A percentile compares a stretch with the other conserved stretches of the same genome.
phyloP scores from a whole-genome alignment of 2,329 filamentous ascomycete species.

The Arthroderma sp. region DNA sequence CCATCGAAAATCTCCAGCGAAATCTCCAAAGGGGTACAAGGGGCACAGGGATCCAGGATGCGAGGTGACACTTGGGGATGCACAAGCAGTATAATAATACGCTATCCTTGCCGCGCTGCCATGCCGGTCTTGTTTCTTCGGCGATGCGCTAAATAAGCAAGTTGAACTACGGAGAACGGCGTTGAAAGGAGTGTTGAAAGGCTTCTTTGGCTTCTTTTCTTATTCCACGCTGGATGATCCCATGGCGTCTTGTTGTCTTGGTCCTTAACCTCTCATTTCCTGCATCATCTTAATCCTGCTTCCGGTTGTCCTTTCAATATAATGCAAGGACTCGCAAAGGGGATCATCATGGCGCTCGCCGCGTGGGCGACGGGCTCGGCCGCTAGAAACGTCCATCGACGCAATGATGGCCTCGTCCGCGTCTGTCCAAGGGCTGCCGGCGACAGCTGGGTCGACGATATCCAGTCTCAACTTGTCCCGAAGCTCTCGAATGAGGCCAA shows the following conservation, averaged over 20 bases:
- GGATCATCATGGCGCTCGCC: conserved; percentile 18
- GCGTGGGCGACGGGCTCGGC: conserved; percentile 18
- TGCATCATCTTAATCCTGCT: not conserved
- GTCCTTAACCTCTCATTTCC: not conserved
- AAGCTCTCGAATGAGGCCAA: conserved; percentile 31
- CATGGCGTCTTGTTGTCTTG: not conserved
- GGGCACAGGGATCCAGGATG: not conserved
- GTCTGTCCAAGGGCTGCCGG: conserved; percentile 2
- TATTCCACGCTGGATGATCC: not conserved
- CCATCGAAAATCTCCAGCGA: no score
- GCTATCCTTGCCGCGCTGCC: not conserved
- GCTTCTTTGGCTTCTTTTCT: not conserved
- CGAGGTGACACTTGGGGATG: not conserved
- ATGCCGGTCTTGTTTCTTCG: not conserved
- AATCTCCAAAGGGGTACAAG: not conserved
- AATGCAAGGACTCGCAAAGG: conserved; percentile 9
- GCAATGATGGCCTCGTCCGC: conserved; percentile 2
- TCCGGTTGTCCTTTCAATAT: not conserved
- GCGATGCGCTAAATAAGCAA: not conserved
- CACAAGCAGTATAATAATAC: not conserved
- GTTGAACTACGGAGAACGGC: not conserved
- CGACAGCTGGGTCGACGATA: conserved; percentile 8
- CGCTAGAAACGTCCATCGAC: conserved; percentile 7
- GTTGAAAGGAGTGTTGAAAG: not conserved
- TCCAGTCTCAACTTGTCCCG: conserved; percentile 15